phyloP scores from a whole-genome alignment of 441 rosid species.

The Pelargonium cotyledonis region DNA sequence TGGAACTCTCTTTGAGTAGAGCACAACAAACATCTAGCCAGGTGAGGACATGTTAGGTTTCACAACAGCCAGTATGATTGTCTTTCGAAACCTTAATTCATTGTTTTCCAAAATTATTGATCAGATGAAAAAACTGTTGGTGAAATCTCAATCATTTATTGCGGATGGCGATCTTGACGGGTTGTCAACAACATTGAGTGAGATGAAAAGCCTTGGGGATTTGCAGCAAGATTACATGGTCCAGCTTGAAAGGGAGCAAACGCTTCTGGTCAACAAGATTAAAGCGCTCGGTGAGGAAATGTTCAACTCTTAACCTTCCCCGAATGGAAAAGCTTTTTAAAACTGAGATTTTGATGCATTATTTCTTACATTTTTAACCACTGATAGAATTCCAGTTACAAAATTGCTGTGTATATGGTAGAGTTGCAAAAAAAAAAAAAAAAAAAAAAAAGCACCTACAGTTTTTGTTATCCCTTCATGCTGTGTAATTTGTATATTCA shows the following conservation, averaged over 20 bases:
- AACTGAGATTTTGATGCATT: background rate
- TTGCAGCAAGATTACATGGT: conserved; percentile 65
- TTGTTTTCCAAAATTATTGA: background rate
- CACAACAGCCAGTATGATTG: too few species aligned
- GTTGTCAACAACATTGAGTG: conserved; percentile 46
- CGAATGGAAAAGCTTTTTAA: background rate
- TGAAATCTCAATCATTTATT: conserved; percentile 46
- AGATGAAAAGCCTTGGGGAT: conserved; percentile 69
- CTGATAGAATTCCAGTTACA: too few species aligned
- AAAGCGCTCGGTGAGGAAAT: conserved; percentile 86
- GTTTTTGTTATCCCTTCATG: too few species aligned
- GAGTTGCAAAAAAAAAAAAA: too few species aligned
- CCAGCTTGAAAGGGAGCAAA: conserved; percentile 87
- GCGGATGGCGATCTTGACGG: conserved; percentile 61
- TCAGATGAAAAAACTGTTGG: conserved; percentile 57
- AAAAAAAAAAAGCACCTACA: too few species aligned
- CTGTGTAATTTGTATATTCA: too few species aligned
- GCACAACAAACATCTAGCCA: conserved; percentile 43
- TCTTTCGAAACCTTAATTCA: too few species aligned
- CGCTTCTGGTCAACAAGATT: conserved; percentile 65
- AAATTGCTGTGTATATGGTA: too few species aligned
- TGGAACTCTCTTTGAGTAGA: conserved; percentile 40
- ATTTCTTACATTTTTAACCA: too few species aligned
- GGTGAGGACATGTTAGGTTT: conserved; percentile 27
- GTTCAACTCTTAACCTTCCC: conserved; percentile 47